phyloP scores from a whole-genome alignment of 768 basidiomycete genomes.

The Suillus paluster region DNA sequence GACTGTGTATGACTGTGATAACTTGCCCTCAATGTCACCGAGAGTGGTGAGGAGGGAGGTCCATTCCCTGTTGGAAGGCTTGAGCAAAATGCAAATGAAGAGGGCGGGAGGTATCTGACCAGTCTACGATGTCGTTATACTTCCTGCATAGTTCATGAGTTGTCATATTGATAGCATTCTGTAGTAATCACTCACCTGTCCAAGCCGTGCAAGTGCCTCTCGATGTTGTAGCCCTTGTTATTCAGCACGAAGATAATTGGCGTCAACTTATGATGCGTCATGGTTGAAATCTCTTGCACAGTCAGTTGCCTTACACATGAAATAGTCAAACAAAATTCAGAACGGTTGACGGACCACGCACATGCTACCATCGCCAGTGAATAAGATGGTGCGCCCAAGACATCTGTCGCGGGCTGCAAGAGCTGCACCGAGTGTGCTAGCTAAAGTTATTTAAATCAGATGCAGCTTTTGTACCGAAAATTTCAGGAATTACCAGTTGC shows the following conservation, averaged over 20 bases:
- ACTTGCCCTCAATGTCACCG: conserved; percentile 51
- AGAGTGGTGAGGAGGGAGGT: conserved; percentile 63
- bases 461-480: not conserved
- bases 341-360: conserved; percentile 39
- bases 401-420: conserved; percentile 72
- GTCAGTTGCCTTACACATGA: conserved; percentile 62
- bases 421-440: conserved; percentile 75
- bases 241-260: conserved; percentile 88
- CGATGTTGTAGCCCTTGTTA: conserved; percentile 87
- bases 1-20: conserved; percentile 68
- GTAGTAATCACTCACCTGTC: conserved; percentile 41
- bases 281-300: conserved; percentile 84
- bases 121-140: conserved; percentile 87
- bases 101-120: conserved; percentile 40
- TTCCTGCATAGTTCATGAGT: conserved; percentile 44
- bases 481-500: conserved; percentile 60
- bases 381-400: conserved; percentile 74
- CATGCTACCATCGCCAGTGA: conserved; percentile 86
- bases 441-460: conserved; percentile 28
- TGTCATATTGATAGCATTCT: not conserved
- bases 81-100: not conserved
- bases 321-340: conserved; percentile 10
- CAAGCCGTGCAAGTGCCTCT: conserved; percentile 75
- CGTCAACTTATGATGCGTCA: conserved; percentile 71
- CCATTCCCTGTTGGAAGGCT: conserved; percentile 54